These are phyloP conservation scores for Penicillium manginii DNA, from an alignment of 495 filamentous ascomycete genomes.

Conservation along the genomic window DNA sequence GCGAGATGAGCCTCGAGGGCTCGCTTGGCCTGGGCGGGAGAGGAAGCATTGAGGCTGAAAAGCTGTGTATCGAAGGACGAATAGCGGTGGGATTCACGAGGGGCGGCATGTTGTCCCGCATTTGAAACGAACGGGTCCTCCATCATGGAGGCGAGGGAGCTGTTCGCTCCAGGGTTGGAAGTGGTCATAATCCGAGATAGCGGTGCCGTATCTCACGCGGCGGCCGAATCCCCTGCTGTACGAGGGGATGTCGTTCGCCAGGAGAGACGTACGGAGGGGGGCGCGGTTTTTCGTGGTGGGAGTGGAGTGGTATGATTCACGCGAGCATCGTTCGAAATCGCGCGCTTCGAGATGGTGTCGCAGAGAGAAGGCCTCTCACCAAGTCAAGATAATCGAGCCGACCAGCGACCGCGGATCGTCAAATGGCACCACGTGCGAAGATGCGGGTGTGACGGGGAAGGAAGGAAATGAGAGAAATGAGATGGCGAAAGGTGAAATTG, in stretches of 20 bases:
- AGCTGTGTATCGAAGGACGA: conserved; percentile 78
- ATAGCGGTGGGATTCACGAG: conserved; percentile 67
- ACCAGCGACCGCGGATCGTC: conserved; percentile 38
- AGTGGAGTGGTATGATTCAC: conserved; percentile 25
- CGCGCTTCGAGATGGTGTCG: conserved; percentile 12
- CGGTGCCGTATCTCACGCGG: conserved; percentile 22
- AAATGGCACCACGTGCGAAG: conserved; percentile 13
- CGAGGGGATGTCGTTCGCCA: conserved; percentile 32
- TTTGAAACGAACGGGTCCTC: conserved; percentile 61
- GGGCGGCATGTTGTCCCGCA: conserved; percentile 34
- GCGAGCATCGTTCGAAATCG: conserved; percentile 40
- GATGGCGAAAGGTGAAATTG: conserved; percentile 14
- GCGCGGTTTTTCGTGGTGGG: conserved; percentile 25
- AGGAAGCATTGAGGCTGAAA: conserved; percentile 75
- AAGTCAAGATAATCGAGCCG: conserved; percentile 30
- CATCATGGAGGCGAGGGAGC: conserved; percentile 38
- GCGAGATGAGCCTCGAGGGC: conserved; percentile 88
- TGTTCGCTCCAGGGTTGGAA: conserved; percentile 21
- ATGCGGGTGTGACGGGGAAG: conserved; percentile 12
- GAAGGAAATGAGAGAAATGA: conserved; percentile 16
- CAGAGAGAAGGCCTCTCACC: conserved; percentile 5
- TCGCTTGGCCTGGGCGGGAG: conserved; percentile 83
- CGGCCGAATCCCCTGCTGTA: conserved; percentile 29
- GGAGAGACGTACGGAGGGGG: conserved; percentile 24
- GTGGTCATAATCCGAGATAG: conserved; percentile 23